A percentile compares a stretch with the other conserved stretches of the same genome.
Evolutionary conservation across 2,329 filamentous ascomycete species (phyloP).

Genomic region (Pseudocercospora crystallina): DNA sequence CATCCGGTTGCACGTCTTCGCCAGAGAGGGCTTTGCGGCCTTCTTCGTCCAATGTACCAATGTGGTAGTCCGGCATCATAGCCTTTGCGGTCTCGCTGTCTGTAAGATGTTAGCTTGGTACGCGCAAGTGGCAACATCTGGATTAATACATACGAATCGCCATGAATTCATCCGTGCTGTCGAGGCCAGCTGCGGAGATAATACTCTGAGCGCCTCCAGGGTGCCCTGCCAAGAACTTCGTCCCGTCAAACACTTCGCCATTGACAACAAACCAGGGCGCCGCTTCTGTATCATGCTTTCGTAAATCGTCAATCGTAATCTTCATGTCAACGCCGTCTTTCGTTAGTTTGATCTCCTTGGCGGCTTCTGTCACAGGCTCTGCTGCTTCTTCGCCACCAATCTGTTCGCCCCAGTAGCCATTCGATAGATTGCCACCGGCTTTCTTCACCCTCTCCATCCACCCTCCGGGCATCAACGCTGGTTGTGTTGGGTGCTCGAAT

Average conservation of each 20-base stretch:
- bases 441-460: conserved; percentile 96
- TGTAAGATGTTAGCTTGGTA: conserved; percentile 38
- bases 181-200: conserved; percentile 74
- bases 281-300: conserved; percentile 62
- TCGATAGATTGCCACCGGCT: conserved; percentile 72
- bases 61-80: conserved; percentile 85
- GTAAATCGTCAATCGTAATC: conserved; percentile 71
- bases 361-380: conserved; percentile 48
- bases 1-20: conserved; percentile 43
- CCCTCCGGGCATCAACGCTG: conserved; percentile 71
- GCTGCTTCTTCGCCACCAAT: conserved; percentile 52
- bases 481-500: conserved; percentile 88
- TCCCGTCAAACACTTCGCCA: conserved; percentile 86
- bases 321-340: conserved; percentile 62
- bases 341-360: conserved; percentile 73
- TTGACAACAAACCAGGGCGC: conserved; percentile 86
- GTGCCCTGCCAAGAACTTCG: conserved; percentile 74
- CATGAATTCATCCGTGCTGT: conserved; percentile 85
- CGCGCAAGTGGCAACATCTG: background rate
- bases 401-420: conserved; percentile 82
- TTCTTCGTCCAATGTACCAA: conserved; percentile 69
- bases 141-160: conserved; percentile 70
- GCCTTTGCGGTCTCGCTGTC: conserved; percentile 88
- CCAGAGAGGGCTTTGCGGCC: conserved; percentile 55
- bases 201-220: conserved; percentile 87